Base-by-base conservation (phyloP, 2,329 filamentous ascomycete genomes). In the Aspergillus puulaauensis region DNA sequence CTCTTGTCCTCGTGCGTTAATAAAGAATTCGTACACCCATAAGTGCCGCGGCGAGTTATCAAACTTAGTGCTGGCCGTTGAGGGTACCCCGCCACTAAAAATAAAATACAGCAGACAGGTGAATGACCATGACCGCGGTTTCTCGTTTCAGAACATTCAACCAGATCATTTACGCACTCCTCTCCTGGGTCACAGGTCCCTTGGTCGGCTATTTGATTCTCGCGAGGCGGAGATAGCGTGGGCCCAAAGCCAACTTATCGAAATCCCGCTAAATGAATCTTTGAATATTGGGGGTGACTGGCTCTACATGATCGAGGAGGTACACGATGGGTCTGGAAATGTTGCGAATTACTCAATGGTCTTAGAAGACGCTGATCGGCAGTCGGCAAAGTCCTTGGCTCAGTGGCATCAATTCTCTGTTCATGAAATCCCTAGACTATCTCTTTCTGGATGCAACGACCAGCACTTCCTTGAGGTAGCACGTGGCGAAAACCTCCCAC, bases 141-240 rank as follows among this genome's bases (percentile, higher is more conserved):
- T 93, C 64, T 91, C 93, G 61, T 93, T 96, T 66, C 93, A 98
- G 74, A 96, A 91, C 68, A 86, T 99, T 45, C 93, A 96, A 66
- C 93, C 95, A 0, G 92, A 97, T 49, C 90, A 90, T 37, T 88
- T 93, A 67, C 81, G 84, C 3, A 96, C 91, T 1, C 91, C 92
- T 1, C 79, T 96, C 37, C 76, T 89, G n/a, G 83, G 83, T 50
- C 81, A 85, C 45, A 79, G 82, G 49, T 80, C 79, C 24, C 80
- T 83, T 2, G 82, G 82, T 19, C 82, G 82, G 17, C 70, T 92
- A 43, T 78, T 89, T 43, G 76, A 80, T 43, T 75, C 82, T 12
- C 82, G 79, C 40, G 64, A 71, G 35, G 66, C 76, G 2, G 79
- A 85, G 31, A 82, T 89, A 35, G 86, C 89, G 0, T 98, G 95